Conservation (phyloP, 192 early-diverging fungal species). For the Entophlyctis luteolus region DNA sequence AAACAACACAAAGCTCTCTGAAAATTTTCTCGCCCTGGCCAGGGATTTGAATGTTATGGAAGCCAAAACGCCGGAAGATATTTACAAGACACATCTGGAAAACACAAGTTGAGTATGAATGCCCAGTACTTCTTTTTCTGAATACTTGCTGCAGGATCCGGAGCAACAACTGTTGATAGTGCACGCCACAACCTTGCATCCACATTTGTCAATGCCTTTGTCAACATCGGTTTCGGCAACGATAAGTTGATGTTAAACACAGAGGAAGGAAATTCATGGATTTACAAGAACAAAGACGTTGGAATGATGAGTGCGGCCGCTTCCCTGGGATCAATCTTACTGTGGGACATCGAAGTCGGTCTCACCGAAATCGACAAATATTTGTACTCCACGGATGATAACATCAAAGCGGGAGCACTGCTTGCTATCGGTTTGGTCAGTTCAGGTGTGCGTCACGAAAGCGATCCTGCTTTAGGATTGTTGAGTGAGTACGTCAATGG, state of each 20-base stretch:
- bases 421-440: conserved; percentile 92
- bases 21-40: conserved; percentile 83
- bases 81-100: conserved; percentile 96
- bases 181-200: conserved; percentile 93
- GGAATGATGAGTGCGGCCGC: conserved; percentile 94
- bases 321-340: conserved; percentile 84
- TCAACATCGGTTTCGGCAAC: conserved; percentile 92
- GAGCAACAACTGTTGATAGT: conserved; percentile 76
- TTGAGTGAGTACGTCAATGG: conserved; percentile 75
- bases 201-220: conserved; percentile 98
- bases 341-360: conserved; percentile 93
- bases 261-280: conserved; percentile 76
- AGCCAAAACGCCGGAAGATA: conserved; percentile 93
- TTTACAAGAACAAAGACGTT: conserved; percentile 97
- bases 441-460: conserved; percentile 82
- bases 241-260: conserved; percentile 85
- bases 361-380: conserved; percentile 93
- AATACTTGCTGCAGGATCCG: conserved; percentile 54
- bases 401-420: conserved; percentile 90
- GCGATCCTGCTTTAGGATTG: conserved; percentile 86
- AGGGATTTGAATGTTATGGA: conserved; percentile 92
- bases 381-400: conserved; percentile 79
- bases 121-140: background rate
- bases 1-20: conserved; percentile 81
- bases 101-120: conserved; percentile 64